Evolutionary conservation across 2,329 filamentous ascomycete species (phyloP), one percentile per base, ranked within the genome.

Genomic region (Alternaria ventricosa): DNA sequence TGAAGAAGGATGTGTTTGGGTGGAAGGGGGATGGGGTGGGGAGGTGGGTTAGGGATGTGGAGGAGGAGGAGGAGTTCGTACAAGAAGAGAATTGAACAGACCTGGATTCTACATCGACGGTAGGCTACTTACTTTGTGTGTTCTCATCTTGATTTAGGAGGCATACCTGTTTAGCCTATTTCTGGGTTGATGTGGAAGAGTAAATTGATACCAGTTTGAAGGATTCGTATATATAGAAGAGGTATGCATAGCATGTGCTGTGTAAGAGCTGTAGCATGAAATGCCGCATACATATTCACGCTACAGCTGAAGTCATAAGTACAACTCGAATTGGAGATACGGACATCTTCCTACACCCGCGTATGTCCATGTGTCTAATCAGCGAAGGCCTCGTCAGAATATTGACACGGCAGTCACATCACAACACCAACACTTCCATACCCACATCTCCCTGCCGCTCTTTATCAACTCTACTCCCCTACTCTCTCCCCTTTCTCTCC

Each of bases 1-100:
- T 76, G 47, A 63, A 66, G 41, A 63, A 70, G 20, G 66, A 68
- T 30, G 74, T 72, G 0, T 45, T 57, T 18, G 74, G 71, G 9
- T 78, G 76, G 76, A 61, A 59, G n/a, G 63, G 64, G n/a, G 66
- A 60, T 9, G 68, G 65, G 13, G 25, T 50, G 12, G 72, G 70
- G 0, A 61, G 57, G 3, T 78, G 76, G 76, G 57, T 71, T 0
- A 67, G 70, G 30, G 74, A 72, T 55, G 46, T 57, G 57, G 25
- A 36, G 20, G 22, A n/a, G 15, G 5, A 10, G 46, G 36, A 20
- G 4, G 15, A 3, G 1, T 4, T 6, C 0, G 3, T 4, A n/a
- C 3, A 41, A 3, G 36, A 41, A 18, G 15, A 3, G 3, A 4
- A 3, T 1, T 41, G n/a, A 41, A 18, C 2, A 41, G 9, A 1